These are phyloP conservation scores for Chytridium lagenaria DNA, from an alignment of 371 early-diverging fungal genomes.

Conservation along the genomic window DNA sequence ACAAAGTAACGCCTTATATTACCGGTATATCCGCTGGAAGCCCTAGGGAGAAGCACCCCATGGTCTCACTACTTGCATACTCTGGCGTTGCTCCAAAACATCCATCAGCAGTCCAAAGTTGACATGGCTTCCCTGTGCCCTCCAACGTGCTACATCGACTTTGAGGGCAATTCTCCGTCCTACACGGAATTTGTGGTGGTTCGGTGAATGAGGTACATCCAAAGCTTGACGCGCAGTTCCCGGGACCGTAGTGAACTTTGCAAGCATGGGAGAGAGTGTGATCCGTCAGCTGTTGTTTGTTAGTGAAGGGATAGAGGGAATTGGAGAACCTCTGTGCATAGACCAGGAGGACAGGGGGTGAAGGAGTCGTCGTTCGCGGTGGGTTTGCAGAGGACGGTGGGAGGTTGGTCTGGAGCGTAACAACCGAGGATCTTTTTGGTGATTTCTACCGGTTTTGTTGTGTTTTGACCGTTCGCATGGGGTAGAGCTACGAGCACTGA, in stretches of 20 bases:
- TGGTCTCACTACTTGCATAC: neutral
- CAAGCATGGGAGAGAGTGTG: neutral
- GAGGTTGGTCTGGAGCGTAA: slow-evolving; percentile 8
- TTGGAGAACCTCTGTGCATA: no score
- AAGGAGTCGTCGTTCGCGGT: neutral
- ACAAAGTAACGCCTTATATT: no score
- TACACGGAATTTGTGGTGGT: neutral
- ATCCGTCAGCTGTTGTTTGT: neutral
- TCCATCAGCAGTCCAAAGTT: neutral
- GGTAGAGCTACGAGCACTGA: no score
- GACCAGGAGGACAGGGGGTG: neutral
- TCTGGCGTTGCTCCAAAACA: neutral
- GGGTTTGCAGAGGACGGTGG: neutral
- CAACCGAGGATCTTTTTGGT: slow-evolving; percentile 10
- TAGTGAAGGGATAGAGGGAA: no score
- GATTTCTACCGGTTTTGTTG: no score
- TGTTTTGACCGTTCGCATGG: no score
- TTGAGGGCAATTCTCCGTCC: neutral
- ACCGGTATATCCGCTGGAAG: neutral
- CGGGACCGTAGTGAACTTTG: neutral
- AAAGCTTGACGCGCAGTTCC: neutral
- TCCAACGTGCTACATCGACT: neutral
- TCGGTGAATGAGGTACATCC: neutral
- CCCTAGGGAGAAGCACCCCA: slow-evolving; percentile 1
- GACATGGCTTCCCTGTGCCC: neutral